phyloP scores from a whole-genome alignment of 345 rosid genomes.

The Pseudoturritis turrita region DNA sequence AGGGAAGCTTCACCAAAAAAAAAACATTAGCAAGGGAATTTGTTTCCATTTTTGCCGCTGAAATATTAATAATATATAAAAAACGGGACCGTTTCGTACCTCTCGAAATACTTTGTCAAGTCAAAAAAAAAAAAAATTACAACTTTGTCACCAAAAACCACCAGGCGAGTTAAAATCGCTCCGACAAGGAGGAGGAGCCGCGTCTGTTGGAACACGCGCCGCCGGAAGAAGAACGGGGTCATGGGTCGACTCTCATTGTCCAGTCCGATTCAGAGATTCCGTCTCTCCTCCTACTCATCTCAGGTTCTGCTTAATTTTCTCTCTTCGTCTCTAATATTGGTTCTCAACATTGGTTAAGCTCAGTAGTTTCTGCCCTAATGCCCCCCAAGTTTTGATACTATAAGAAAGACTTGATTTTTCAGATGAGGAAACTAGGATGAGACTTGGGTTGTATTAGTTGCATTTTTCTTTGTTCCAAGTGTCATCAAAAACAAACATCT shows the following conservation, averaged over 20 bases:
- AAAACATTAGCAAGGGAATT: no score
- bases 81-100: no score
- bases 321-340: background rate
- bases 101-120: no score
- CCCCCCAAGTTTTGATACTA: background rate
- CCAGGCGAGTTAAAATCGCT: background rate
- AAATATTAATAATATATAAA: no score
- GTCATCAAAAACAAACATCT: background rate
- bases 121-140: no score
- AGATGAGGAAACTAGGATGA: no score
- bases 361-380: background rate
- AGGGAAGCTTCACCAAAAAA: no score
- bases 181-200: constrained; percentile 18
- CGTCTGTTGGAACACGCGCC: constrained; percentile 12
- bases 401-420: constrained; percentile 7
- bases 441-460: background rate
- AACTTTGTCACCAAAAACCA: background rate
- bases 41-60: no score
- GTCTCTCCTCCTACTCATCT: constrained; percentile 14
- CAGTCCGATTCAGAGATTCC: constrained; percentile 11
- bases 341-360: background rate
- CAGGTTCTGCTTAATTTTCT: constrained; percentile 7
- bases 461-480: no score
- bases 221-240: background rate
- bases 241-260: constrained; percentile 23